A percentile compares a stretch with the other conserved stretches of the same genome.
Conservation (phyloP, 441 rosid genomes). For the Hura crepitans region DNA sequence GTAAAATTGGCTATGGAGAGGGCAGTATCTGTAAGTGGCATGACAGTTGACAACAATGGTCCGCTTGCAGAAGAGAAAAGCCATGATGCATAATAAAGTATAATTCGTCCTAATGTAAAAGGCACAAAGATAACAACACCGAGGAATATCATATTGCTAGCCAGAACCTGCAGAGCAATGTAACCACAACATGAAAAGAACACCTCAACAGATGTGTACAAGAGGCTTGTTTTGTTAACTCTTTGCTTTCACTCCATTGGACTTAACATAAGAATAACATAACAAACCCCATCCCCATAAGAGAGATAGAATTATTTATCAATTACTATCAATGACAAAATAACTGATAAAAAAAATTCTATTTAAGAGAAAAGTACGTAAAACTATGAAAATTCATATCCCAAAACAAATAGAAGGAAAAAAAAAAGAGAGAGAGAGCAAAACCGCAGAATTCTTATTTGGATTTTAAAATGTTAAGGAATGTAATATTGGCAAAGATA, state of each 20-base stretch:
- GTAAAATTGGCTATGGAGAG: conserved; percentile 70
- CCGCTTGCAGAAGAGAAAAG: conserved; percentile 74
- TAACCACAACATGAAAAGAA: conserved; percentile 12
- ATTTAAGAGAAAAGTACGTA: no score
- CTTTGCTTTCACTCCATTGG: background rate
- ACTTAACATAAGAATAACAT: background rate
- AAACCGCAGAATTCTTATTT: background rate
- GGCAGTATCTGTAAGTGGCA: conserved; percentile 65
- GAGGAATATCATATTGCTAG: conserved; percentile 98
- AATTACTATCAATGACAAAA: no score
- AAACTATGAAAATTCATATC: background rate
- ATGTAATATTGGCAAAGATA: no score
- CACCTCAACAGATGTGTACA: background rate
- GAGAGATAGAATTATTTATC: no score
- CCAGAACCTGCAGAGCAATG: conserved; percentile 68
- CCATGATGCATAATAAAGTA: conserved; percentile 67
- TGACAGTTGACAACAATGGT: conserved; percentile 56
- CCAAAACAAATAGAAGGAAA: background rate
- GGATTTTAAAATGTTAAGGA: background rate
- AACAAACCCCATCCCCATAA: background rate
- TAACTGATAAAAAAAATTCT: no score
- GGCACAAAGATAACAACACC: conserved; percentile 90
- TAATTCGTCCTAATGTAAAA: conserved; percentile 79
- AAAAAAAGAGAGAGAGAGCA: background rate
- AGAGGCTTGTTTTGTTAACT: background rate